Percentiles rank a stretch among this genome's conserved stretches.
phyloP scores from a whole-genome alignment of 192 early-diverging fungal species.

The Podila epigama region DNA sequence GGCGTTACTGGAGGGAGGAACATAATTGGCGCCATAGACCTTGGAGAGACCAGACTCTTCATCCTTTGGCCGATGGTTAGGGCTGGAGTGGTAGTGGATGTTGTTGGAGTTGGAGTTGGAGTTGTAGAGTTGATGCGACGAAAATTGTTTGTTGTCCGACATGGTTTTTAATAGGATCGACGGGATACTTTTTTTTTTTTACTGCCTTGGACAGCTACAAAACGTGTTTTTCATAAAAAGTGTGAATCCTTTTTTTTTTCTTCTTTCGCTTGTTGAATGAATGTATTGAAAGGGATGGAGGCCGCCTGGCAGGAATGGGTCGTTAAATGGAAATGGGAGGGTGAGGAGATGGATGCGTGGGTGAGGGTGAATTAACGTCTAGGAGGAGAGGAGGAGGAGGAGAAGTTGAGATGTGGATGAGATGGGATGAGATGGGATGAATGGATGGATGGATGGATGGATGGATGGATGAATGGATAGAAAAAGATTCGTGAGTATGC shows the following conservation, averaged over 20 bases:
- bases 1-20: background rate
- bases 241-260: no score
- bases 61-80: background rate
- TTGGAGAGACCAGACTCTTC: background rate
- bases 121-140: conserved; percentile 9
- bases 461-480: background rate
- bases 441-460: background rate
- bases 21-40: background rate
- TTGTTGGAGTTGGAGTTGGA: background rate
- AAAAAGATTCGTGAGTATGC: no score
- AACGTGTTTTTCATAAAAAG: no score
- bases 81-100: background rate
- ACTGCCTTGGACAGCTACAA: no score
- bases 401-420: background rate
- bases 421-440: background rate
- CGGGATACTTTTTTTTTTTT: no score
- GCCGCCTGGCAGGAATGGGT: background rate
- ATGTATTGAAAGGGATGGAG: background rate
- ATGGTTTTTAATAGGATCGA: conserved; percentile 12
- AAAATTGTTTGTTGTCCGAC: conserved; percentile 31
- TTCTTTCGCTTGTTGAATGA: no score
- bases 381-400: background rate
- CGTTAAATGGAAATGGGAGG: background rate
- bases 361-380: background rate
- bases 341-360: no score